These are phyloP conservation scores for Mortierella sp. DNA, from an alignment of 371 early-diverging fungal species.

Conservation along the genomic window DNA sequence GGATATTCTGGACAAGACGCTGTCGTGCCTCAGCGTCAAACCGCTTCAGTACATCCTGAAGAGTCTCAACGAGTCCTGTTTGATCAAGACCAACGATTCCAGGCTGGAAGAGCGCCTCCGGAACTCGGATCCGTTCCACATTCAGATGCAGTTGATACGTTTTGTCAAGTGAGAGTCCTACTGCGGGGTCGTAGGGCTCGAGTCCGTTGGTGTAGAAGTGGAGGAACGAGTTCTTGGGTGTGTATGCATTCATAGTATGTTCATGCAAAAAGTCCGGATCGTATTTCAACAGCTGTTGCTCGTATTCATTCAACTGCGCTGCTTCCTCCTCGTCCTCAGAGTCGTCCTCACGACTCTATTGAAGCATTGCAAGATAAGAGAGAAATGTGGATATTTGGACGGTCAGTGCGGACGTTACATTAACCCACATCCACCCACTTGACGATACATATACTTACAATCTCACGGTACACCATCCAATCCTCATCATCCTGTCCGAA, in stretches of 20 bases:
- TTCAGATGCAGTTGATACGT: slow-evolving; percentile 89
- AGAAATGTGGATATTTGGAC: too few species aligned
- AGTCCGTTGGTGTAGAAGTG: slow-evolving; percentile 57
- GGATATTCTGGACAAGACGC: slow-evolving; percentile 67
- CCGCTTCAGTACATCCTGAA: slow-evolving; percentile 74
- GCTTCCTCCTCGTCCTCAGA: slow-evolving; percentile 87
- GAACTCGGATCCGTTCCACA: slow-evolving; percentile 87
- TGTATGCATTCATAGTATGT: slow-evolving; percentile 52
- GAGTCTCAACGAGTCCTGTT: slow-evolving; percentile 83
- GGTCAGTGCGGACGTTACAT: background rate
- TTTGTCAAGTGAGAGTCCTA: slow-evolving; percentile 71
- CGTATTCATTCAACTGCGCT: slow-evolving; percentile 71
- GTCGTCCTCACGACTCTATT: slow-evolving; percentile 85
- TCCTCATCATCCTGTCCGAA: slow-evolving; percentile 95
- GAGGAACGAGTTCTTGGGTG: slow-evolving; percentile 55
- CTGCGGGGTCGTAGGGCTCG: slow-evolving; percentile 71
- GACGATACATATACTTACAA: slow-evolving; percentile 60
- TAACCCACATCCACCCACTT: background rate
- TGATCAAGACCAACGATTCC: slow-evolving; percentile 88
- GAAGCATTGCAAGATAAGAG: background rate
- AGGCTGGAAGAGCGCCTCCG: slow-evolving; percentile 91
- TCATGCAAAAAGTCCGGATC: slow-evolving; percentile 77
- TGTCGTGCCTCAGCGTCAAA: slow-evolving; percentile 62
- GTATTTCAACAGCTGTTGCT: slow-evolving; percentile 73
- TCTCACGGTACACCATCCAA: slow-evolving; percentile 92